Evolutionary conservation across 2,329 filamentous ascomycete genomes (phyloP).

Genomic region (Nectriaceae sp.): DNA sequence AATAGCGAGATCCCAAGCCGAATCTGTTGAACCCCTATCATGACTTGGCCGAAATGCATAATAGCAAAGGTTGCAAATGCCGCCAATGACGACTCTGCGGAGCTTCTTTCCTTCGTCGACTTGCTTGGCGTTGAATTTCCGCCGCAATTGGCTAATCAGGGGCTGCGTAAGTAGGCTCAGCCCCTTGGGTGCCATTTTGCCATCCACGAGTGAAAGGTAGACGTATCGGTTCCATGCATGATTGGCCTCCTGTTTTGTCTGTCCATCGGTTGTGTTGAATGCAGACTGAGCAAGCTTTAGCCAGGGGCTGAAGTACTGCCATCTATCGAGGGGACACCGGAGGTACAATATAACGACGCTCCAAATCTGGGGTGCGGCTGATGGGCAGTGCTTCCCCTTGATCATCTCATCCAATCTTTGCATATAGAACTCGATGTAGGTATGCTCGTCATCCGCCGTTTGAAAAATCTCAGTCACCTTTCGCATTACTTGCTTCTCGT

Average conservation of each 20-base stretch:
- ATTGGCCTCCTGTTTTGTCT: slow-evolving; percentile 75
- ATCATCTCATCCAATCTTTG: slow-evolving; percentile 69
- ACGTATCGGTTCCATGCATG: slow-evolving; percentile 85
- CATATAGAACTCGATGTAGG: slow-evolving; percentile 70
- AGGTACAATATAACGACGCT: slow-evolving; percentile 78
- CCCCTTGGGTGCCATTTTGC: slow-evolving; percentile 50
- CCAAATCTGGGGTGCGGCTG: slow-evolving; percentile 85
- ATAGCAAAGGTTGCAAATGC: slow-evolving; percentile 80
- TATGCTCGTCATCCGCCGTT: slow-evolving; percentile 51
- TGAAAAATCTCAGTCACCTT: slow-evolving; percentile 67
- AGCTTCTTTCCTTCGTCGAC: slow-evolving; percentile 53
- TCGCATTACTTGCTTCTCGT: slow-evolving; percentile 67
- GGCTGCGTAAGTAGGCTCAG: slow-evolving; percentile 61
- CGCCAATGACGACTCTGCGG: slow-evolving; percentile 60
- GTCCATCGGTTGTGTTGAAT: slow-evolving; percentile 76
- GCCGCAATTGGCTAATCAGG: slow-evolving; percentile 67
- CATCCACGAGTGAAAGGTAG: slow-evolving; percentile 68
- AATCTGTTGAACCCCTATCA: slow-evolving; percentile 66
- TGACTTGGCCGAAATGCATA: slow-evolving; percentile 76
- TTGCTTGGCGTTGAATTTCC: slow-evolving; percentile 59
- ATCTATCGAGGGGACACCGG: slow-evolving; percentile 65
- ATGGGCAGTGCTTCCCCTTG: slow-evolving; percentile 51
- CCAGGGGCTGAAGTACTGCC: slow-evolving; percentile 76
- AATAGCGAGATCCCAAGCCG: slow-evolving; percentile 78
- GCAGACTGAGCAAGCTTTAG: slow-evolving; percentile 77